Percentiles rank a stretch among this genome's conserved stretches.
phyloP scores from a whole-genome alignment of 257 asterid species.

The Anisodus acutangulus region DNA sequence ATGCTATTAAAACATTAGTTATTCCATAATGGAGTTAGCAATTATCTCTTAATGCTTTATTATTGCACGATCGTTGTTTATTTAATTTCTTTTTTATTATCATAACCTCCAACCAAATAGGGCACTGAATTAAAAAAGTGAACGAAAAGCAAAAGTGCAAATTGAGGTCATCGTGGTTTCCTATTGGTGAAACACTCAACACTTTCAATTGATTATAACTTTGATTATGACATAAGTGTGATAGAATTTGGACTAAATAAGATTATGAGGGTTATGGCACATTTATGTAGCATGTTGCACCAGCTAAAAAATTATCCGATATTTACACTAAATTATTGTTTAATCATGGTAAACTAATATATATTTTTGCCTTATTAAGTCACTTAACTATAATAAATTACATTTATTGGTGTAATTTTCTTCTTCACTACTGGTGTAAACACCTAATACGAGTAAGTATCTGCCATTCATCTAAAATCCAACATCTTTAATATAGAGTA shows the following conservation, averaged over 20 bases:
- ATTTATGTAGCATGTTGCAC: background rate
- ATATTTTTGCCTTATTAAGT: too few relatives aligned
- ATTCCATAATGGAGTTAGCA: constrained; percentile 27
- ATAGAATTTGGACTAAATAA: background rate
- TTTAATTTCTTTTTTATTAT: background rate
- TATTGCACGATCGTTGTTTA: background rate
- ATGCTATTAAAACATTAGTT: background rate
- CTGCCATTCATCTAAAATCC: background rate
- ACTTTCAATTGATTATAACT: background rate
- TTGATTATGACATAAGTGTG: background rate
- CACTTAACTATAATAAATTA: too few relatives aligned
- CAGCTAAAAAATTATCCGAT: too few relatives aligned
- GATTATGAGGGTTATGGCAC: background rate
- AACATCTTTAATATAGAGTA: background rate
- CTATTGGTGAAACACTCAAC: constrained; percentile 10
- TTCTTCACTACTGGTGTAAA: too few relatives aligned
- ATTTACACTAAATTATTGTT: too few relatives aligned
- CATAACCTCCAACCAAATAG: constrained; percentile 29
- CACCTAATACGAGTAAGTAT: too few relatives aligned
- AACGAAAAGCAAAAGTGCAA: constrained; percentile 11
- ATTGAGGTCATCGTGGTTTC: constrained; percentile 12
- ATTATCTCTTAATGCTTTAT: constrained; percentile 6
- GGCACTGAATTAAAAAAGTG: background rate
- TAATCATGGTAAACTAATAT: too few relatives aligned
- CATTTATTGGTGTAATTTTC: too few relatives aligned